Conservation (phyloP, 1,284 basidiomycete species). For the Caloboletus inedulis region DNA sequence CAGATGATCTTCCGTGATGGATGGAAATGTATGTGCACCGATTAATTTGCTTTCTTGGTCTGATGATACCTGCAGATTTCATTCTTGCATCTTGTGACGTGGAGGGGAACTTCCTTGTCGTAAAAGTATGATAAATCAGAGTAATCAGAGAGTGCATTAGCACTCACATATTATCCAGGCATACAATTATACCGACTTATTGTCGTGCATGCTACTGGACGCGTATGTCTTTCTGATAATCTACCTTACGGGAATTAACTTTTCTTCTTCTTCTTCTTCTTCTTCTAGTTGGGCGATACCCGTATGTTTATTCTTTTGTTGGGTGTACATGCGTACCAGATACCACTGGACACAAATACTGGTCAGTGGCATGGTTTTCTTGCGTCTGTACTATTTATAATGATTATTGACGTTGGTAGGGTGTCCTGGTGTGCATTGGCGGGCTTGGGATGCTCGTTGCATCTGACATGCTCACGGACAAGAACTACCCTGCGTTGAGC, state of each 20-base stretch:
- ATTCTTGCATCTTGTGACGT: conserved; percentile 78
- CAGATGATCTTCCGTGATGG: conserved; percentile 70
- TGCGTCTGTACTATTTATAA: not conserved
- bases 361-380: conserved; percentile 37
- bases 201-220: conserved; percentile 85
- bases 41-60: not conserved
- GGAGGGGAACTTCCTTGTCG: conserved; percentile 80
- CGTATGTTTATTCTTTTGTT: conserved; percentile 77
- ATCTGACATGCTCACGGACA: conserved; percentile 68
- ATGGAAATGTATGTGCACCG: conserved; percentile 69
- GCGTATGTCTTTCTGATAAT: conserved; percentile 47
- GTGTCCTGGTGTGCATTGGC: conserved; percentile 68
- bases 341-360: conserved; percentile 82
- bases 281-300: conserved; percentile 76
- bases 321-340: conserved; percentile 74
- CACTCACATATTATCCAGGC: conserved; percentile 42
- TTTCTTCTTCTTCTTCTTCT: too few species aligned
- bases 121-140: conserved; percentile 48
- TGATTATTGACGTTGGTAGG: conserved; percentile 39
- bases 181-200: conserved; percentile 80
- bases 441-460: conserved; percentile 76
- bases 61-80: conserved; percentile 49
- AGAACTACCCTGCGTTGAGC: conserved; percentile 61
- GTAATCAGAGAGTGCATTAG: not conserved
- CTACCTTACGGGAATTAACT: conserved; percentile 9